phyloP scores from a whole-genome alignment of 1,284 basidiomycete genomes.

The Inonotus obliquus region DNA sequence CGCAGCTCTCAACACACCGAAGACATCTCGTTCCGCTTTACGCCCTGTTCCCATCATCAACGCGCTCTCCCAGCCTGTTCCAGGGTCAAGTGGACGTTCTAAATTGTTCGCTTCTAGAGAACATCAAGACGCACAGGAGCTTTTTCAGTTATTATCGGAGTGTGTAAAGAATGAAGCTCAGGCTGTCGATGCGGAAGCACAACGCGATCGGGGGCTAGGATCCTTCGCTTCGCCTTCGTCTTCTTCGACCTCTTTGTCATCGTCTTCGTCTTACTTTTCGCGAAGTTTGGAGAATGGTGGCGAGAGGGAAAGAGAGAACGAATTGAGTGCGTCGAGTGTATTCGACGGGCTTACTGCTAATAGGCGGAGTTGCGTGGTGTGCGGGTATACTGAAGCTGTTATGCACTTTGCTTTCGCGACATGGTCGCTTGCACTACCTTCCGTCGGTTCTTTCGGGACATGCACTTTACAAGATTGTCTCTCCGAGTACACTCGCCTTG shows the following conservation, averaged over 20 bases:
- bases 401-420: constrained; percentile 85
- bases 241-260: background rate
- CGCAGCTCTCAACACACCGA: constrained; percentile 70
- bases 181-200: constrained; percentile 59
- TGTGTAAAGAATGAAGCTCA: constrained; percentile 77
- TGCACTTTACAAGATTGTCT: constrained; percentile 72
- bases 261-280: constrained; percentile 3
- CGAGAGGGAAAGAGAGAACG: constrained; percentile 30
- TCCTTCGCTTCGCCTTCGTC: constrained; percentile 30
- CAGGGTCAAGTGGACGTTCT: constrained; percentile 40
- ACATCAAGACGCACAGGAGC: constrained; percentile 93
- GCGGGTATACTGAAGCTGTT: constrained; percentile 85
- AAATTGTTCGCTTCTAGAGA: constrained; percentile 79
- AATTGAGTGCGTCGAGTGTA: constrained; percentile 54
- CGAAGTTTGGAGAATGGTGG: too few relatives aligned
- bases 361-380: constrained; percentile 72
- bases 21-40: constrained; percentile 51
- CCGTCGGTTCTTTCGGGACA: constrained; percentile 37
- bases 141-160: constrained; percentile 89
- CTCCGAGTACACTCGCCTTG: constrained; percentile 77
- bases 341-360: constrained; percentile 85
- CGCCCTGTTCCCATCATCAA: constrained; percentile 69
- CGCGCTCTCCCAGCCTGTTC: constrained; percentile 56
- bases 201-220: constrained; percentile 63
- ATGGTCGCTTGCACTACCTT: constrained; percentile 74